Evolutionary conservation across 2,329 filamentous ascomycete genomes (phyloP), one percentile per base, ranked within the genome.

Genomic region (Aspergillus quadricinctus): DNA sequence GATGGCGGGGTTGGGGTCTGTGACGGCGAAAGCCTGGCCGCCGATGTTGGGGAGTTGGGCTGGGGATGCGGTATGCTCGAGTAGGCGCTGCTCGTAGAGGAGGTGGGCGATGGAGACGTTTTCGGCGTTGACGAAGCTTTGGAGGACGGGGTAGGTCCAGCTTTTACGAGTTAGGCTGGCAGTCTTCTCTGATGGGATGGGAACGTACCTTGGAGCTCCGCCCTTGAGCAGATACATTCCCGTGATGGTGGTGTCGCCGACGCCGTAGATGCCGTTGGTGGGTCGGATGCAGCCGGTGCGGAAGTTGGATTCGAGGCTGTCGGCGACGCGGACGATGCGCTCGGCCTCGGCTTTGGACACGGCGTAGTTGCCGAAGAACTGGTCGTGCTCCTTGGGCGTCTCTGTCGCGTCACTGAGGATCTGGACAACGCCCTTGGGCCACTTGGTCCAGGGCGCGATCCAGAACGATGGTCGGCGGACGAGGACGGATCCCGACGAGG

Each of bases 61-160:
- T 2, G 55, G 52, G 17, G 49, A 59, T 21, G 55, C 41, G 11
- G 61, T 62, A 19, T 71, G 68, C 25, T 74, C 69, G 29, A 81
- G 60, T 1, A 85, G 74, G 5, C 78, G 78, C 19, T 77, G 75
- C 66, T 84, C 81, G 66, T 81, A 80, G 25, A 77, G 71, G 3
- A 84, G 71, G 61, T 85, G 81, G 4, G 77, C 81, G 19, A 83
- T 69, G 9, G 81, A 80, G 57, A 82, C 78, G 66, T 85, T 83
- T 53, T 78, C 76, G 4, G 73, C 75, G 58, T 78, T 73, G 49
- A 81, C 77, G 62, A 79, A 81, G 66, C 77, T 79, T 63, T 83
- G 80, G 27, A 81, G 70, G 28, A 78, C 69, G 17, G 75, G 72
- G 4, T 66, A 63, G 27, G 77, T 72, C 75, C 80, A 83, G 48